These are phyloP conservation scores for Fagus crenata DNA, from an alignment of 306 rosid genomes.

Conservation along the genomic window DNA sequence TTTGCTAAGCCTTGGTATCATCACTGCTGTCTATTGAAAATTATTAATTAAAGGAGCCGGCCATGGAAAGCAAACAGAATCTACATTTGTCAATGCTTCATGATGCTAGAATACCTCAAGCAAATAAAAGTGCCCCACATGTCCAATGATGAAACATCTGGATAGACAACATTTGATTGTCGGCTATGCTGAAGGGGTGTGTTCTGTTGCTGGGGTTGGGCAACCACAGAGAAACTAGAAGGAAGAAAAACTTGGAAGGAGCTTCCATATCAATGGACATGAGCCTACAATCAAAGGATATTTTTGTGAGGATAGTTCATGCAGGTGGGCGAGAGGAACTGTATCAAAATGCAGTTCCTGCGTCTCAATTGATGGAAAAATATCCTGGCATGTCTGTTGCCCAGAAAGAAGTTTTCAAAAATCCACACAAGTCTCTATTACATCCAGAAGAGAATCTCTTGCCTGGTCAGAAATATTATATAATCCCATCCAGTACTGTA, in stretches of 20 bases:
- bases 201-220: constrained; percentile 40
- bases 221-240: constrained; percentile 15
- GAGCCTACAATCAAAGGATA: constrained; percentile 32
- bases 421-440: constrained; percentile 57
- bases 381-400: constrained; percentile 69
- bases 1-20: constrained; percentile 41
- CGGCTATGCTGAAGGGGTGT: constrained; percentile 53
- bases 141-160: constrained; percentile 39
- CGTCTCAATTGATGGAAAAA: constrained; percentile 51
- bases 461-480: constrained; percentile 65
- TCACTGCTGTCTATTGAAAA: constrained; percentile 29
- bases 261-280: constrained; percentile 25
- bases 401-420: constrained; percentile 61
- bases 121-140: constrained; percentile 20
- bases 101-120: constrained; percentile 16
- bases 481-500: constrained; percentile 43
- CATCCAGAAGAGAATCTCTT: constrained; percentile 48
- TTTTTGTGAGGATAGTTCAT: constrained; percentile 61
- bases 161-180: constrained; percentile 16
- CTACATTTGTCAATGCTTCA: constrained; percentile 10
- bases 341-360: constrained; percentile 51
- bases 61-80: constrained; percentile 25
- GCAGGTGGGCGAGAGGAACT: constrained; percentile 61
- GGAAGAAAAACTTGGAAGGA: constrained; percentile 9
- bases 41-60: constrained; percentile 43